Conservation (phyloP, 306 rosid genomes). For the Gleditsia sinensis region DNA sequence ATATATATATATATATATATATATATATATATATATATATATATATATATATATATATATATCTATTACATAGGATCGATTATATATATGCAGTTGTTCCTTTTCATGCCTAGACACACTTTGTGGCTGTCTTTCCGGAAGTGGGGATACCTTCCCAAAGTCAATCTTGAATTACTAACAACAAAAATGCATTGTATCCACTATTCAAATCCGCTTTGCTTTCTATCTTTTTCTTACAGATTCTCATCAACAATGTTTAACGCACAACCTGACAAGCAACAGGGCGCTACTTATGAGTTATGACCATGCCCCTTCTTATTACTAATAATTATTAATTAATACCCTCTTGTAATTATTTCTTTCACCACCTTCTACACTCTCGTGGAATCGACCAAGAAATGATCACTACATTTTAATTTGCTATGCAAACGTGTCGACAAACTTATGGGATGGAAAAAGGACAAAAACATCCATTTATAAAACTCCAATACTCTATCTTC, state of each 20-base stretch:
- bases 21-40: background rate
- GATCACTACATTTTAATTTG: background rate
- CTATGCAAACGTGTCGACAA: background rate
- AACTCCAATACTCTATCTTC: too few relatives aligned
- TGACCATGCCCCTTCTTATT: constrained; percentile 34
- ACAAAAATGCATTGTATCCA: constrained; percentile 33
- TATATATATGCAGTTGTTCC: constrained; percentile 32
- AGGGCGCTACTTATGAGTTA: constrained; percentile 15
- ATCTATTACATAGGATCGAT: too few relatives aligned
- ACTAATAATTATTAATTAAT: background rate
- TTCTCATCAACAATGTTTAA: constrained; percentile 34
- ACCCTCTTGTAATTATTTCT: constrained; percentile 36
- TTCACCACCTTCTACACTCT: constrained; percentile 35
- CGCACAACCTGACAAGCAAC: constrained; percentile 29
- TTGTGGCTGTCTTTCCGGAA: constrained; percentile 42
- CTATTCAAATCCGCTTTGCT: background rate
- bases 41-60: background rate
- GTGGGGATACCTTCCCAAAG: constrained; percentile 38
- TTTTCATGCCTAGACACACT: constrained; percentile 35
- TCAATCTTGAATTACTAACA: constrained; percentile 31
- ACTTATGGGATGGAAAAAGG: constrained; percentile 19
- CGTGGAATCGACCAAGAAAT: constrained; percentile 1
- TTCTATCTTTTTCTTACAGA: background rate
- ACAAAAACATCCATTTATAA: constrained; percentile 32
- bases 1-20: background rate